A percentile compares a stretch with the other conserved stretches of the same genome.
phyloP scores from a whole-genome alignment of 805 yeast genomes.

The Lipomyces anomalus region DNA sequence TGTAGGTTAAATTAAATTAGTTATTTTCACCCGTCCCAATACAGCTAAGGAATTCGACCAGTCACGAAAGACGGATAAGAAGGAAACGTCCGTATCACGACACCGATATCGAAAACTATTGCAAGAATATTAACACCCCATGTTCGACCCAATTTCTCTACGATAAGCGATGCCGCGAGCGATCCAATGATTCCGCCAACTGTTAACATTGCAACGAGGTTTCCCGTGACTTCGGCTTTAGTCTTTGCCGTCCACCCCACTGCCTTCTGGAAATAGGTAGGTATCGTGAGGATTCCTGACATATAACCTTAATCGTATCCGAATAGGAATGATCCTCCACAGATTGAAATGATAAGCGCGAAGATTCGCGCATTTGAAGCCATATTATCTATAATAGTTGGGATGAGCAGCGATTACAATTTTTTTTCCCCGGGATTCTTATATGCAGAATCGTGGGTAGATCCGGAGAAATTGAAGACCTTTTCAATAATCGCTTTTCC shows the following conservation, averaged over 20 bases:
- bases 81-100: too few species aligned
- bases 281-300: not conserved
- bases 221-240: not conserved
- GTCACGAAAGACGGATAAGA: slow-evolving; percentile 23
- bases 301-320: not conserved
- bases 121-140: slow-evolving; percentile 55
- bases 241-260: not conserved
- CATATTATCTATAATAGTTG: too few species aligned
- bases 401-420: too few species aligned
- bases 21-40: slow-evolving; percentile 65
- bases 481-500: too few species aligned
- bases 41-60: slow-evolving; percentile 67
- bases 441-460: too few species aligned
- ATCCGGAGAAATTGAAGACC: too few species aligned
- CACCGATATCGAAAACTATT: too few species aligned
- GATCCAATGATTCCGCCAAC: too few species aligned
- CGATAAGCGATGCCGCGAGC: not conserved
- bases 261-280: not conserved
- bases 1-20: too few species aligned
- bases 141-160: slow-evolving; percentile 41
- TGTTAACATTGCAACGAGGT: not conserved
- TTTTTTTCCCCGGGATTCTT: too few species aligned
- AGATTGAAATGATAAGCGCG: not conserved
- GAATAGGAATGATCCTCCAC: not conserved
- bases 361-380: not conserved